Conservation (phyloP, 176 grass and related monocot genomes). For the Musa schizocarpa region DNA sequence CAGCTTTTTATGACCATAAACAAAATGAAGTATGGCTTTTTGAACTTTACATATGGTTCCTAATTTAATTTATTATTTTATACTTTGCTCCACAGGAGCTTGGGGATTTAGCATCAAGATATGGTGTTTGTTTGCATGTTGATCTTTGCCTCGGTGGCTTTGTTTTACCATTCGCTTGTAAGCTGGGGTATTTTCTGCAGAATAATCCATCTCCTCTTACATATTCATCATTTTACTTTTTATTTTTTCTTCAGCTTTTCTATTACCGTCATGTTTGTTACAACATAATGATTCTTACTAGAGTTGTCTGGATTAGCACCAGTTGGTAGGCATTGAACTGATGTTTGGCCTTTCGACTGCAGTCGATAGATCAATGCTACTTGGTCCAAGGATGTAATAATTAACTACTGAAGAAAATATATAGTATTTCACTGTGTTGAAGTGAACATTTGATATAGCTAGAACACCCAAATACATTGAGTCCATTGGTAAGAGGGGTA, state of each 20-base stretch:
- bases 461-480: no score
- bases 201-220: not conserved
- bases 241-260: not conserved
- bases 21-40: no score
- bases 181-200: slow-evolving; percentile 66
- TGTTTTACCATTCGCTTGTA: slow-evolving; percentile 83
- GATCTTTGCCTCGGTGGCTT: slow-evolving; percentile 98
- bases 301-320: no score
- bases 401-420: no score
- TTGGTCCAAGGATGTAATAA: no score
- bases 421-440: no score
- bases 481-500: no score
- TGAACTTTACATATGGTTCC: not conserved
- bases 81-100: slow-evolving; percentile 54
- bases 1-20: not conserved
- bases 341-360: no score
- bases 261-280: not conserved
- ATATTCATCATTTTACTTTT: not conserved
- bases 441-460: no score
- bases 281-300: no score
- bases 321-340: no score
- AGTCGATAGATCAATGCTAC: no score
- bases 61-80: not conserved
- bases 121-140: slow-evolving; percentile 91
- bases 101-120: slow-evolving; percentile 70